These are phyloP conservation scores for Arachis stenosperma DNA, from an alignment of 306 rosid species.

Conservation along the genomic window DNA sequence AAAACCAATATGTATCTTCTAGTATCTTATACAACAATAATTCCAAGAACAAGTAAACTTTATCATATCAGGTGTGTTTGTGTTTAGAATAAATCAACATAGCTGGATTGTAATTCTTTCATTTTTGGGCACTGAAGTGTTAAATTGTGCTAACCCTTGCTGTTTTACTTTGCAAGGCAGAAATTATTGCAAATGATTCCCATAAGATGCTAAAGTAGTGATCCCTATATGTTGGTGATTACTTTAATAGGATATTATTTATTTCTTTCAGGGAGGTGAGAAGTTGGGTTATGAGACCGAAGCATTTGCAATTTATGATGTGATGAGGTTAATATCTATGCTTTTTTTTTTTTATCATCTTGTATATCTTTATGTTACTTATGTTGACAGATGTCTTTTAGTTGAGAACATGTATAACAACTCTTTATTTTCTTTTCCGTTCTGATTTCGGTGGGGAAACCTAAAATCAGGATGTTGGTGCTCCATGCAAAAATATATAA, in stretches of 20 bases:
- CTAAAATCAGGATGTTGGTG: too few species aligned
- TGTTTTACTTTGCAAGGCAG: conserved; percentile 10
- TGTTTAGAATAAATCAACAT: conserved; percentile 19
- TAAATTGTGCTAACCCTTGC: background rate
- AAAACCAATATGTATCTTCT: background rate
- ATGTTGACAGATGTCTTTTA: conserved; percentile 7
- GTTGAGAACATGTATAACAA: conserved; percentile 2
- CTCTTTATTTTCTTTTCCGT: conserved; percentile 11
- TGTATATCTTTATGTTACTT: conserved; percentile 14
- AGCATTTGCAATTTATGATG: conserved; percentile 88
- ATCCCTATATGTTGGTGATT: conserved; percentile 22
- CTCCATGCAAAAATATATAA: too few species aligned
- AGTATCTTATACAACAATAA: conserved; percentile 10
- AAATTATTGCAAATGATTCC: conserved; percentile 16
- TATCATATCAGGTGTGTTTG: background rate
- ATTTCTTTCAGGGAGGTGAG: conserved; percentile 83
- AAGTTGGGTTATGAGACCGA: conserved; percentile 98
- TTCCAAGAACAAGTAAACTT: conserved; percentile 3
- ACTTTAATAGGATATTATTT: conserved; percentile 37
- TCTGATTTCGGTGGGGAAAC: too few species aligned
- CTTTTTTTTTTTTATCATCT: conserved; percentile 26
- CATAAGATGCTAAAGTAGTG: conserved; percentile 28
- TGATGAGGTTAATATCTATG: conserved; percentile 75
- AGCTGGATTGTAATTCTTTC: conserved; percentile 8
- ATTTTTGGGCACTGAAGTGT: conserved; percentile 18